Percentiles rank a stretch among this genome's conserved stretches.
Conservation (phyloP, 306 rosid genomes). For the Alnus rubra region DNA sequence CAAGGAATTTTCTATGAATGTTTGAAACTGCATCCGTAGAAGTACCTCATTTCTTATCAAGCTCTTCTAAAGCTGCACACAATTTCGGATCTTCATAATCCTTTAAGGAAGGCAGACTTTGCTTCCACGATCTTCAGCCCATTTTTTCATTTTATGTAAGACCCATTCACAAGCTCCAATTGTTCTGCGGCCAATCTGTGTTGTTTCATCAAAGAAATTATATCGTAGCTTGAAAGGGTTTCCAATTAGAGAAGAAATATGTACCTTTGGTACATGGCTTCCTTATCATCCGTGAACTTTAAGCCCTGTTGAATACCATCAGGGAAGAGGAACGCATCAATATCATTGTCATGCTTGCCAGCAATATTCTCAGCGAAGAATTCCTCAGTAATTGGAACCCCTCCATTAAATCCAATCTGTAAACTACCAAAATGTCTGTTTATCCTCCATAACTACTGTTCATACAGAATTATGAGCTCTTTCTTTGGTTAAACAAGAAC, state of each 20-base stretch:
- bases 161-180: conserved; percentile 67
- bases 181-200: conserved; percentile 71
- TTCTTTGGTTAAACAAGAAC: not conserved
- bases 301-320: conserved; percentile 67
- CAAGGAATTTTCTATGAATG: conserved; percentile 5
- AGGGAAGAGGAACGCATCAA: conserved; percentile 66
- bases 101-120: conserved; percentile 60
- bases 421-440: conserved; percentile 27
- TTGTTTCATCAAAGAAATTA: conserved; percentile 27
- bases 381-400: conserved; percentile 80
- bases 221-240: conserved; percentile 17
- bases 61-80: too few relatives aligned
- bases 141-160: conserved; percentile 67
- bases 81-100: not conserved
- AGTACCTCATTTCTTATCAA: not conserved
- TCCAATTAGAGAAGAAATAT: conserved; percentile 14
- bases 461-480: not conserved
- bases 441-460: conserved; percentile 23
- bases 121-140: conserved; percentile 79
- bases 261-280: conserved; percentile 84
- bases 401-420: conserved; percentile 94
- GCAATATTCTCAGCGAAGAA: conserved; percentile 62
- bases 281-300: conserved; percentile 78
- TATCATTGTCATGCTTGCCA: conserved; percentile 84
- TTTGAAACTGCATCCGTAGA: conserved; percentile 23